phyloP scores from a whole-genome alignment of 345 rosid species.

The Eucalyptus grandis region DNA sequence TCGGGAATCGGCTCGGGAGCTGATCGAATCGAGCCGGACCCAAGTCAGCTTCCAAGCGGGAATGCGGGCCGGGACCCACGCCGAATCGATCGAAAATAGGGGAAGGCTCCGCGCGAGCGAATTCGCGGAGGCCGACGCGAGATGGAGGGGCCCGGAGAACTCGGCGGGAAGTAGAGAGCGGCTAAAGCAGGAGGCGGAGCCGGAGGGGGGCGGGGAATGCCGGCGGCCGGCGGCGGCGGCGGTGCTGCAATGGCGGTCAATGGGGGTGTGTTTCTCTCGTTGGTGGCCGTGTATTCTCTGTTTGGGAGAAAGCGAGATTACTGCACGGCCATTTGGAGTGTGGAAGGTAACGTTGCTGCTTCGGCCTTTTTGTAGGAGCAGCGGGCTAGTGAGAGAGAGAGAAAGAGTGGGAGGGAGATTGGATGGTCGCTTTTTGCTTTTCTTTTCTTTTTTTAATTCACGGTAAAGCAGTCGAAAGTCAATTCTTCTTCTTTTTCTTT shows the following conservation, averaged over 20 bases:
- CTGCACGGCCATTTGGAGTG: slow-evolving; percentile 7
- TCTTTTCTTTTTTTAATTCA: not conserved
- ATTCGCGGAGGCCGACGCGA: not conserved
- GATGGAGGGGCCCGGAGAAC: not conserved
- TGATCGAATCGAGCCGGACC: not conserved
- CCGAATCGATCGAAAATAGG: not conserved
- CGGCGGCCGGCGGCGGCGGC: not conserved
- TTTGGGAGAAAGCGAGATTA: not conserved
- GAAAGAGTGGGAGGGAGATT: not conserved
- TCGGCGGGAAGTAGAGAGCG: not conserved
- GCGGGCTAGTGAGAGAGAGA: not conserved
- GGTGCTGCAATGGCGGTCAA: slow-evolving; percentile 1
- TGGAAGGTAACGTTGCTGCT: slow-evolving; percentile 15
- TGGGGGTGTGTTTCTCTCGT: not conserved
- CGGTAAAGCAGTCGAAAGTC: not conserved
- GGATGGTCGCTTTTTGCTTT: not conserved
- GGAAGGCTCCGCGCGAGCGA: not conserved
- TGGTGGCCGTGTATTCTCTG: not conserved
- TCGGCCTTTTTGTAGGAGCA: not conserved
- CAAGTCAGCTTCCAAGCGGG: not conserved
- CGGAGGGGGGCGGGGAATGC: not conserved
- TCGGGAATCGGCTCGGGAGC: not conserved
- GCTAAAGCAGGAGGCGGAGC: not conserved
- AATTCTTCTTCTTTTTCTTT: not conserved
- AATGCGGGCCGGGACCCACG: not conserved